These are phyloP conservation scores for Calcarisporium arbuscula DNA, from an alignment of 2,329 filamentous ascomycete species.

Conservation along the genomic window DNA sequence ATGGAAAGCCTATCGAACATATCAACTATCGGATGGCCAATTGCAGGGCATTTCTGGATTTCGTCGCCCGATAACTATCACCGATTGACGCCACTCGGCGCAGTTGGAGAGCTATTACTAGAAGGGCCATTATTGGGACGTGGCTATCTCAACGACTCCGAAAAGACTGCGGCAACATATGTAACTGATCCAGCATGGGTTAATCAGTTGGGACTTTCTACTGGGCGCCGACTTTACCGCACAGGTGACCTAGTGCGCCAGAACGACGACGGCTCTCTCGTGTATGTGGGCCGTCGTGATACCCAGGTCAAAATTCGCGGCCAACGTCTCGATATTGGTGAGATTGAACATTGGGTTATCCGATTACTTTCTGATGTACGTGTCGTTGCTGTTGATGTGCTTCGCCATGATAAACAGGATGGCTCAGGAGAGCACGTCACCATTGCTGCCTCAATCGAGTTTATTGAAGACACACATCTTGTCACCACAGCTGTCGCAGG, in stretches of 20 bases:
- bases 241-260: conserved; percentile 13
- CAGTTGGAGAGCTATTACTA: conserved; percentile 1
- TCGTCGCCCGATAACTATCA: background rate
- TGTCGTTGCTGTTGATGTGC: conserved; percentile 2
- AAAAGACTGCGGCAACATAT: background rate
- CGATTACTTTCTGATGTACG: conserved; percentile 4
- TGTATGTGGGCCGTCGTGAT: conserved; percentile 14
- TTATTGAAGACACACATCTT: conserved; percentile 1
- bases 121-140: background rate
- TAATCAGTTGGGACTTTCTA: background rate
- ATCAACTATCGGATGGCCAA: background rate
- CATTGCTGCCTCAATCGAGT: conserved; percentile 4
- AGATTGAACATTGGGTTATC: conserved; percentile 9
- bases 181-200: background rate
- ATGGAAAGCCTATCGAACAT: background rate
- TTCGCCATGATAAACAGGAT: conserved; percentile 1
- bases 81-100: conserved; percentile 9
- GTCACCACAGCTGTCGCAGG: background rate
- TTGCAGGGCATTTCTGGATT: conserved; percentile 1
- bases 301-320: conserved; percentile 17
- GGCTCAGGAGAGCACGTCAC: too few relatives aligned
- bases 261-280: conserved; percentile 9
- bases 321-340: conserved; percentile 16
- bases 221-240: conserved; percentile 8
- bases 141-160: background rate